A percentile compares a stretch with the other conserved stretches of the same genome.
These are phyloP conservation scores for Cladophialophora psammophila DNA, from an alignment of 2,329 filamentous ascomycete genomes.

Conservation along the genomic window DNA sequence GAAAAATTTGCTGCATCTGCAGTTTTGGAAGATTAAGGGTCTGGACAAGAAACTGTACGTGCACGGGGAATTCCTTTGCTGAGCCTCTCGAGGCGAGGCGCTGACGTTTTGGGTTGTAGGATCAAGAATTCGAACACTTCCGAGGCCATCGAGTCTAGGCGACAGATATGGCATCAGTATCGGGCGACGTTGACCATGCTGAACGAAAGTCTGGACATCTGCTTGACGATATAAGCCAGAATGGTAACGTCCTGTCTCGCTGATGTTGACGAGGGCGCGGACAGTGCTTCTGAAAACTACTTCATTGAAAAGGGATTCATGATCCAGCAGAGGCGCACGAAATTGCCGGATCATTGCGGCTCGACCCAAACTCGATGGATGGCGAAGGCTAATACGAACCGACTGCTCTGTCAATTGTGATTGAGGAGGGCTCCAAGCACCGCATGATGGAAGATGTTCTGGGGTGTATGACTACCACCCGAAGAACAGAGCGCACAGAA, in stretches of 20 bases:
- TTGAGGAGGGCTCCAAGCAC: no score
- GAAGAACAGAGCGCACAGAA: no score
- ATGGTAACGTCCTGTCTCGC: neutral
- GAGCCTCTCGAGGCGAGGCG: constrained; percentile 33
- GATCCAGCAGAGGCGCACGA: no score
- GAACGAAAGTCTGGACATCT: constrained; percentile 57
- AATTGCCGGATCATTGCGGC: no score
- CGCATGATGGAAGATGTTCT: no score
- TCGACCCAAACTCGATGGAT: no score
- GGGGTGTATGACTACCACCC: no score
- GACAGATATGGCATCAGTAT: constrained; percentile 51
- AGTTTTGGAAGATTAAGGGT: constrained; percentile 52
- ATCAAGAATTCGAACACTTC: constrained; percentile 39
- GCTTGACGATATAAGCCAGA: constrained; percentile 42
- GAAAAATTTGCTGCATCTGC: constrained; percentile 53
- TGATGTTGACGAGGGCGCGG: neutral
- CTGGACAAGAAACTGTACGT: constrained; percentile 43
- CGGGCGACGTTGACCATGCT: constrained; percentile 54
- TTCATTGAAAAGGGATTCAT: no score
- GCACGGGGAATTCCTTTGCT: neutral
- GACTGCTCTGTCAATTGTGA: no score
- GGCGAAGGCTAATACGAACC: no score
- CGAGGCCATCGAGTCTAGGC: constrained; percentile 43
- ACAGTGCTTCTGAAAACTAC: no score
- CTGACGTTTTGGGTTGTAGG: constrained; percentile 37